Base-by-base conservation (phyloP, 1,139 yeast genomes). In the Diutina neorugosa region DNA sequence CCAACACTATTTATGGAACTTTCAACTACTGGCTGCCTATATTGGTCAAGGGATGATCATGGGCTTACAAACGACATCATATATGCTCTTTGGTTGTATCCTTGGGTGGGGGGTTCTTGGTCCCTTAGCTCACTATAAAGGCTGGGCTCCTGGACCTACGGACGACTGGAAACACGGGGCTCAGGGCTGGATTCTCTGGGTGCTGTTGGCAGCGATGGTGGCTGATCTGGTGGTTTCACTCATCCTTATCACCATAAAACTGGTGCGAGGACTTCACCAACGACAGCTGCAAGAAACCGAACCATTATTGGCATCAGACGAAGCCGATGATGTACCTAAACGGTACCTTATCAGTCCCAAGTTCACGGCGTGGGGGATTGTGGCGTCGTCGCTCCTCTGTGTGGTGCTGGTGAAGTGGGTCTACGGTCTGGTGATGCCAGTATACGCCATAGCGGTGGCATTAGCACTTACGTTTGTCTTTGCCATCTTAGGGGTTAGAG, bases 181-280 rank as follows among this genome's bases (percentile, higher is more conserved):
- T 1, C 97, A 93, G 63, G 98, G 98, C 14, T 93, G 98, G 98
- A 88, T 93, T 54, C 73, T 93, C 63, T 93, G 98, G 98, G 74
- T 90, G 56, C 84, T 96, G 65, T 76, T 93, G 60, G 84, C 96
- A 41, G 90, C 90, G 44, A 93, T 93, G 98, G 87, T 93, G 25
- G 84, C 89, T 53, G 98, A 93, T 64, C 87, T 96, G 3, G 72
- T 89, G 12, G 89, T 91, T 1, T 86, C 96, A 0, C 86, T 93
- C 60, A 58, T 80, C 1, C 85, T 86, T 2, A 81, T 90, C 16
- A 73, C 84, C 0, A 61, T 68, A 1, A 77, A 70, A 57, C 78
- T 88, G 0, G 54, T 72, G 2, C 56, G 12, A 4, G 6, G 18
- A 6, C 9, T 44, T 12, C 37, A 14, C 6, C 37, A 31, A 31